Conservation (phyloP, 2,329 filamentous ascomycete species). For the Ophiostoma quercus region DNA sequence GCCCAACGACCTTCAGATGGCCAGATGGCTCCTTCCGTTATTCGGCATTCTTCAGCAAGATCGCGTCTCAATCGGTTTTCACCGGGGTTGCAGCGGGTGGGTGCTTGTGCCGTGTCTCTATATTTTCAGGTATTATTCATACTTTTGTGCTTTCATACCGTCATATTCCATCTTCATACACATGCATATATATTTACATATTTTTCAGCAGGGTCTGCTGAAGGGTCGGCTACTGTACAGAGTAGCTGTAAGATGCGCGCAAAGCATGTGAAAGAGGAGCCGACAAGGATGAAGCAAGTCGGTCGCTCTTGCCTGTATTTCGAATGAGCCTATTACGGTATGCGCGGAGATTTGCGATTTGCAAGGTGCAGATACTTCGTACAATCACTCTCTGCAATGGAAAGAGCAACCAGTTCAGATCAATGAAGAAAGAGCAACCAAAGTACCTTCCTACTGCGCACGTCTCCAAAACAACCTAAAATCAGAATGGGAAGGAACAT, state of each 20-base stretch:
- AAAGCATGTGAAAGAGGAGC: slow-evolving; percentile 6
- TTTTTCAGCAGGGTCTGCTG: background rate
- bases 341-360: slow-evolving; percentile 9
- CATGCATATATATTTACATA: background rate
- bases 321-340: background rate
- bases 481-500: background rate
- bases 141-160: no score
- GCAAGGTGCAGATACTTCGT: background rate
- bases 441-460: background rate
- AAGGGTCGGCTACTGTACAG: background rate
- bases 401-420: background rate
- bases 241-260: background rate
- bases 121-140: background rate
- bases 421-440: background rate
- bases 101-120: background rate
- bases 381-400: background rate
- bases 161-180: no score
- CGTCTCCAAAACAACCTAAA: background rate
- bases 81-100: background rate
- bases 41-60: background rate
- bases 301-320: background rate
- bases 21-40: background rate
- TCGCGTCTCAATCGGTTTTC: background rate
- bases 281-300: background rate
- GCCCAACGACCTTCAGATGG: background rate